Evolutionary conservation across 1,139 yeast genomes (phyloP).

Genomic region (Geotrichum aggregatum): DNA sequence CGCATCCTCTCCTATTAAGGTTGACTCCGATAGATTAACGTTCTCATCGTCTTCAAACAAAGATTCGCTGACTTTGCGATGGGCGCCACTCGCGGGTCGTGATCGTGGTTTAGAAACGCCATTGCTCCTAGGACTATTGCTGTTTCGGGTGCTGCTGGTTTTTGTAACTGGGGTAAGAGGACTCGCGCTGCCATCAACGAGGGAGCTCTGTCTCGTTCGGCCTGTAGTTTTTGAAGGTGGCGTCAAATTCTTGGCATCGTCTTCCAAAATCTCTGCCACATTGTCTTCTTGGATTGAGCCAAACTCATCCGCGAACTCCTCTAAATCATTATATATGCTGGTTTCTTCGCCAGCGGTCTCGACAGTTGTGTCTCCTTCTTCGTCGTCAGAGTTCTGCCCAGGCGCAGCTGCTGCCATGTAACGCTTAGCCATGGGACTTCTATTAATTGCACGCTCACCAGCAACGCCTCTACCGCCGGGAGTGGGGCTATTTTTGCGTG

Average conservation of each 20-base stretch:
- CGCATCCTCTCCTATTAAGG: neutral
- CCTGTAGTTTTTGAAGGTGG: conserved; percentile 4
- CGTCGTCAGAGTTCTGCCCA: conserved; percentile 16
- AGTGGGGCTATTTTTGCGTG: conserved; percentile 55
- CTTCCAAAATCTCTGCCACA: neutral
- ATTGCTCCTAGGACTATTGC: neutral
- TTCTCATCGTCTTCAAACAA: neutral
- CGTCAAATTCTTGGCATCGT: neutral
- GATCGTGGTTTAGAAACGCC: neutral
- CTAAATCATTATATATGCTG: conserved; percentile 2
- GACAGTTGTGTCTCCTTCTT: conserved; percentile 7
- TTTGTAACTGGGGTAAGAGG: neutral
- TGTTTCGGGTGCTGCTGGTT: neutral
- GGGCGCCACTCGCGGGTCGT: neutral
- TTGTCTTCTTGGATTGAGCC: neutral
- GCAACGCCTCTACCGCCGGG: conserved; percentile 22
- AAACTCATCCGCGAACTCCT: neutral
- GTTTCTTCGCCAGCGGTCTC: neutral
- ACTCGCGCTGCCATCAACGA: neutral
- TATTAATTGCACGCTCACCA: neutral
- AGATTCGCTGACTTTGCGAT: neutral
- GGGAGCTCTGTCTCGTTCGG: conserved; percentile 2
- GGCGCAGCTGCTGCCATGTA: conserved; percentile 11
- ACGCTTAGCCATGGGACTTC: conserved; percentile 10
- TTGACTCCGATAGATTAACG: neutral